These are phyloP conservation scores for Phytophthora litchii DNA, from an alignment of 352 stramenopile species.

Conservation along the genomic window DNA sequence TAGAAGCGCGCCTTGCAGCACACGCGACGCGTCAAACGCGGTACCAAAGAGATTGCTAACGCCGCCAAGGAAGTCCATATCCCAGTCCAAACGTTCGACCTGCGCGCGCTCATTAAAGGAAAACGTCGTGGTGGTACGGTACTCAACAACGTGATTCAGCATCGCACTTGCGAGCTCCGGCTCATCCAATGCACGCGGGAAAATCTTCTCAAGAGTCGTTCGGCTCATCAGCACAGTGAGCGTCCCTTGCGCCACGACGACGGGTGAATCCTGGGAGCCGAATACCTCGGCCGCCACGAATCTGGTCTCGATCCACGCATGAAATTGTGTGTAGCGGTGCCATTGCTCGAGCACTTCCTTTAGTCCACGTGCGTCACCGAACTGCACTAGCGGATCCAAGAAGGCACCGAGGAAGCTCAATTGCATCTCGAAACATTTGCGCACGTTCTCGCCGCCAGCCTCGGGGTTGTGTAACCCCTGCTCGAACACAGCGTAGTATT, in stretches of 20 bases:
- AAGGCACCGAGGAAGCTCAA: slow-evolving; percentile 57
- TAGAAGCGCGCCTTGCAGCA: slow-evolving; percentile 37
- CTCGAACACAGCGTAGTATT: slow-evolving; percentile 72
- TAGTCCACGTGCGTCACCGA: slow-evolving; percentile 41
- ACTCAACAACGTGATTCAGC: slow-evolving; percentile 40
- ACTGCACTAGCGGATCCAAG: slow-evolving; percentile 44
- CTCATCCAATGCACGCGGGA: slow-evolving; percentile 50
- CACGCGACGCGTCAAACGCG: slow-evolving; percentile 28
- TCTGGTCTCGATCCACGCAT: slow-evolving; percentile 48
- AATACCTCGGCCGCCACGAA: slow-evolving; percentile 51
- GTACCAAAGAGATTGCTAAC: slow-evolving; percentile 41
- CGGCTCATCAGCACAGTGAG: slow-evolving; percentile 42
- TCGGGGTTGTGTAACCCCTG: slow-evolving; percentile 57
- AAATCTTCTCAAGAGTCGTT: slow-evolving; percentile 50
- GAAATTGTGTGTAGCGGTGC: slow-evolving; percentile 62
- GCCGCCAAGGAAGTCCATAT: slow-evolving; percentile 52
- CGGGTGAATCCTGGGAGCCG: slow-evolving; percentile 46
- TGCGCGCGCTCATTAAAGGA: slow-evolving; percentile 52
- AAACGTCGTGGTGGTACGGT: slow-evolving; percentile 44
- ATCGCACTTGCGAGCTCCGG: slow-evolving; percentile 42
- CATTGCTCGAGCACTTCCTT: slow-evolving; percentile 63
- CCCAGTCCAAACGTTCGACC: slow-evolving; percentile 43
- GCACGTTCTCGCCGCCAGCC: slow-evolving; percentile 44
- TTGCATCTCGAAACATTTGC: slow-evolving; percentile 62
- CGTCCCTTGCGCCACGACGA: slow-evolving; percentile 56